These are phyloP conservation scores for Triticum aestivum DNA, from an alignment of 176 grass and related monocot species.

Conservation along the genomic window DNA sequence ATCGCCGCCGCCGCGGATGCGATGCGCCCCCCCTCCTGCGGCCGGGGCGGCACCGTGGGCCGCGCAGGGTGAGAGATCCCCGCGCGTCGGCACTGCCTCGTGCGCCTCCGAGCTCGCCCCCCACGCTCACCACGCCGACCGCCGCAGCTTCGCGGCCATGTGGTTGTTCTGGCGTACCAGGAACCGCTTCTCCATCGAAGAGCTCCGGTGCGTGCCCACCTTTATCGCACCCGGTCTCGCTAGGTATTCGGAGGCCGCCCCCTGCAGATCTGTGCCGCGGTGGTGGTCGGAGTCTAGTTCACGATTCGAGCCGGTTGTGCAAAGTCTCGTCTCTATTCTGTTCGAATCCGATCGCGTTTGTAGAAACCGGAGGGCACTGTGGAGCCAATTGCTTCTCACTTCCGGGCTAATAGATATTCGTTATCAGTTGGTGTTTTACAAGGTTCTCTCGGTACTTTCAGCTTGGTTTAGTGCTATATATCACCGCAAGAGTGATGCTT, in stretches of 20 bases:
- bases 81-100: background rate
- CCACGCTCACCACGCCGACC: background rate
- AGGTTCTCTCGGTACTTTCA: background rate
- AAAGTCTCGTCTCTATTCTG: background rate
- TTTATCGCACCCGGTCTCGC: background rate
- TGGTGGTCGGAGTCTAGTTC: background rate
- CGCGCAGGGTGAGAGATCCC: slow-evolving; percentile 20
- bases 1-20: slow-evolving; percentile 50
- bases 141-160: slow-evolving; percentile 50
- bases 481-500: background rate
- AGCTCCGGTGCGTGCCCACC: slow-evolving; percentile 69
- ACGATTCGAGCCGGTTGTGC: background rate
- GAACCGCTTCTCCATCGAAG: slow-evolving; percentile 92
- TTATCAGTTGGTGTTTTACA: background rate
- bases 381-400: background rate
- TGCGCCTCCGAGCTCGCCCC: background rate
- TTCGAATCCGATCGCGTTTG: background rate
- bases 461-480: background rate
- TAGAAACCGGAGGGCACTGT: background rate
- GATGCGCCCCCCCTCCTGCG: slow-evolving; percentile 41
- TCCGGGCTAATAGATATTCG: background rate
- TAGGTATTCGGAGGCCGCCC: slow-evolving; percentile 28
- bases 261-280: slow-evolving; percentile 27
- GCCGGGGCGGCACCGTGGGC: slow-evolving; percentile 23
- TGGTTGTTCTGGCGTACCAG: slow-evolving; percentile 93